Base-by-base conservation (phyloP, 176 grass and related monocot species). In the Rhynchospora breviuscula region DNA sequence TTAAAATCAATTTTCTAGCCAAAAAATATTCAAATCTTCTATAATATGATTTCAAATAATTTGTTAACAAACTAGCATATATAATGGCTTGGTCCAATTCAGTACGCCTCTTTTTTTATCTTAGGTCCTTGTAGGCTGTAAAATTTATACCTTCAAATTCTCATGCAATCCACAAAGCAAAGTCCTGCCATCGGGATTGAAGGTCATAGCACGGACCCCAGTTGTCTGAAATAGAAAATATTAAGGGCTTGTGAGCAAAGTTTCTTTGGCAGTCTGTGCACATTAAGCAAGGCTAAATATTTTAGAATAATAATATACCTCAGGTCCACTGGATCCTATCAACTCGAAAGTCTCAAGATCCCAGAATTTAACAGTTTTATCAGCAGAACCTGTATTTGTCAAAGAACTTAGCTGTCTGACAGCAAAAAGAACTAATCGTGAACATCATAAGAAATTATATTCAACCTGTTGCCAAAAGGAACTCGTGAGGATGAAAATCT, bases 281-380 rank as follows among this genome's bases (percentile, higher is more conserved):
- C 48, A 75, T 26, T 31, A 77, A 77, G 13, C 12, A 84, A 75
- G 14, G 8, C 35, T 87, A n/a, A 60, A 74, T 52, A 62, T 31
- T 62, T 43, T 66, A 25, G 25, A 52, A 74, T 22, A 82, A 87
- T 22, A 58, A 44, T 49, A 75, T 93, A 98, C 95, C 95, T 98
- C 95, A 80, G 92, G 87, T 84, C 90, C 95, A 81, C 90, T 85
- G 83, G 95, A 95, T 70, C 95, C 92, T 87, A 98, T 98, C 74
- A 95, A 85, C 79, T 98, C 95, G 87, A 98, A 98, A 10, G 95
- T 93, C 87, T 95, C 95, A 84, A 98, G 81, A 91, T 98, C 95
- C 95, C 95, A 98, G 54, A 95, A 98, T 84, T 98, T 98, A 67
- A 98, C 90, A 67, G 95, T 98, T 91, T 81, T 94, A 86, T 98